Percentiles rank a stretch among this genome's conserved stretches.
Evolutionary conservation across 352 stramenopile genomes (phyloP).

Genomic region (Phytopythium mirpurense): DNA sequence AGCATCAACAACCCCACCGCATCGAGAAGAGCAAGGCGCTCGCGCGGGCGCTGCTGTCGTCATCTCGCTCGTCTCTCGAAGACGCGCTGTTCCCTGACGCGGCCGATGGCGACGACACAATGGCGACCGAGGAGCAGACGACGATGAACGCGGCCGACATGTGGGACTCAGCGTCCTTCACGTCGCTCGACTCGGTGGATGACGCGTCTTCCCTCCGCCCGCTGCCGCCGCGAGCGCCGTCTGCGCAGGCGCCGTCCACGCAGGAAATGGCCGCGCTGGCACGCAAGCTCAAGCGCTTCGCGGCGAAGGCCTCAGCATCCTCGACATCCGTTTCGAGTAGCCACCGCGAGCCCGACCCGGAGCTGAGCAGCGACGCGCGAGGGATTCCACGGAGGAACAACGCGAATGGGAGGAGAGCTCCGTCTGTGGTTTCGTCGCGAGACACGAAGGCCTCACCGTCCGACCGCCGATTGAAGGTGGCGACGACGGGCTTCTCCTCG

Average conservation of each 20-base stretch:
- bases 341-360: constrained; percentile 19
- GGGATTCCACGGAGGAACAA: not conserved
- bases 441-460: not conserved
- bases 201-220: constrained; percentile 10
- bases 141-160: constrained; percentile 25
- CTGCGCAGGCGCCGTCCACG: constrained; percentile 21
- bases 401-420: not conserved
- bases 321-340: constrained; percentile 10
- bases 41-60: constrained; percentile 18
- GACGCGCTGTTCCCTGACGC: constrained; percentile 12
- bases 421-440: not conserved
- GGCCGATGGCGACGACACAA: constrained; percentile 8
- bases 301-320: constrained; percentile 2
- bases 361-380: constrained; percentile 10
- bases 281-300: constrained; percentile 28
- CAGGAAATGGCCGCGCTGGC: constrained; percentile 32
- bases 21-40: constrained; percentile 17
- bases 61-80: constrained; percentile 17
- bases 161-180: constrained; percentile 36
- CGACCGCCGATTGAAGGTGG: not conserved
- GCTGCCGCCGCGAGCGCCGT: constrained; percentile 8
- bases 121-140: constrained; percentile 27
- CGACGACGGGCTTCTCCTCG: constrained; percentile 5
- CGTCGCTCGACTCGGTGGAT: constrained; percentile 27
- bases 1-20: not conserved